These are phyloP conservation scores for Boletus edulis DNA, from an alignment of 768 basidiomycete species.

Conservation along the genomic window DNA sequence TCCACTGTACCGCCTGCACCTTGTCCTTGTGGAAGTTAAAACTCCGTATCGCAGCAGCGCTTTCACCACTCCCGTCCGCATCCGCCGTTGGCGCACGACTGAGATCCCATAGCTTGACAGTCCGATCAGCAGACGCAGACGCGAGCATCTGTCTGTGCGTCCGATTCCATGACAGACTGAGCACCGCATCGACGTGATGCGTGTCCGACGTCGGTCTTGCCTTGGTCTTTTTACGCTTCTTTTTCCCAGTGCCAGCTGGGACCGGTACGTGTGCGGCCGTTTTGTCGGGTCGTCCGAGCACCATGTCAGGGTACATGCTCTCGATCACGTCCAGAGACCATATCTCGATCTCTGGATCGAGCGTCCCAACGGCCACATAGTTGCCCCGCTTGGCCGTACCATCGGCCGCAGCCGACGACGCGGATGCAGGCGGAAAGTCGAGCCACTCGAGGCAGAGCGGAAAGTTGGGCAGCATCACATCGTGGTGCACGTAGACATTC, in stretches of 20 bases:
- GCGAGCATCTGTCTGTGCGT: slow-evolving; percentile 87
- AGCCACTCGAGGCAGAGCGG: slow-evolving; percentile 99
- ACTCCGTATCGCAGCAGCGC: slow-evolving; percentile 67
- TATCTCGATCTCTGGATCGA: slow-evolving; percentile 98
- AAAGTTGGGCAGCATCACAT: slow-evolving; percentile 95
- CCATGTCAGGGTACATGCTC: slow-evolving; percentile 87
- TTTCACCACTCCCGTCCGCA: slow-evolving; percentile 41
- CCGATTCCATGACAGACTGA: slow-evolving; percentile 92
- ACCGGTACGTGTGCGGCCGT: slow-evolving; percentile 75
- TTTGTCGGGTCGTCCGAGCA: slow-evolving; percentile 87
- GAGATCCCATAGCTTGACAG: slow-evolving; percentile 97
- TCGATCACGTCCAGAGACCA: slow-evolving; percentile 96
- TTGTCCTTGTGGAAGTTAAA: slow-evolving; percentile 90
- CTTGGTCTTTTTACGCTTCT: slow-evolving; percentile 88
- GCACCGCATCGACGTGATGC: slow-evolving; percentile 91
- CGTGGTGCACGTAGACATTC: slow-evolving; percentile 95
- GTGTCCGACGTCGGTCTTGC: slow-evolving; percentile 56
- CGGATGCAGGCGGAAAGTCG: slow-evolving; percentile 78
- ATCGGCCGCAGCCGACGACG: slow-evolving; percentile 36
- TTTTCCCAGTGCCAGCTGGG: slow-evolving; percentile 91
- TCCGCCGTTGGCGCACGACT: slow-evolving; percentile 58
- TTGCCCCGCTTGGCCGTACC: slow-evolving; percentile 57
- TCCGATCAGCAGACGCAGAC: slow-evolving; percentile 89
- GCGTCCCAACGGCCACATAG: slow-evolving; percentile 94
- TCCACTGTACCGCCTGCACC: slow-evolving; percentile 97